Evolutionary conservation across 2,329 filamentous ascomycete species (phyloP), one percentile per base, ranked within the genome.

Genomic region (Beauveria sp.): DNA sequence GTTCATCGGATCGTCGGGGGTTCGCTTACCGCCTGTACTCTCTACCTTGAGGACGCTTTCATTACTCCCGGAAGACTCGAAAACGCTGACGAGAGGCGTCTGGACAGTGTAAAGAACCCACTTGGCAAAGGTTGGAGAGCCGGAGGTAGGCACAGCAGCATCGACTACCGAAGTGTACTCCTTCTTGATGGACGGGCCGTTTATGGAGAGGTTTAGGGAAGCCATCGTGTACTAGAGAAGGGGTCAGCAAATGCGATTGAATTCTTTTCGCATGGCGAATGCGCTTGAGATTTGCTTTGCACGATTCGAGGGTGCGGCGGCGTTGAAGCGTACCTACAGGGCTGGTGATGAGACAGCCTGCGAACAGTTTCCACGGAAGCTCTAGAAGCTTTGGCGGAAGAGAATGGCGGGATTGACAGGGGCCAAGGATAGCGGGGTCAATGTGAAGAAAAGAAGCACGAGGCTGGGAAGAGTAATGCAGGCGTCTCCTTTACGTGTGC

Each of bases 31-130:
- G 79, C 93, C 93, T 54, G 91, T 96, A 71, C 83, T 88, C 74
- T 98, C 92, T 57, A 99, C 93, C 77, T 97, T 98, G 67, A 99
- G 79, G 1, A 97, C 85, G 74, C 93, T 98, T 77, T 98, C 93
- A 78, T 97, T 98, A 67, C 86, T 82, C 45, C 85, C 88, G 62
- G 85, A 82, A 72, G 95, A 90, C 76, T 96, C 91, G 75, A 99
- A 99, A 63, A 93, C 93, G 78, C 89, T 98, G 73, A 91, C 83
- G 46, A 99, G 84, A 60, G 95, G 95, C 64, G 93, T 90, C 73
- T 95, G 90, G 46, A 99, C 95, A 8, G 90, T 90, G 78, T 96
- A 96, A 64, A 99, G 80, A 22, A 91, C 93, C 95, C 95, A 99
- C 79, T 93, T 90, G 65, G 85, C 92, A 71, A 90, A 90, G 53